phyloP scores from a whole-genome alignment of 2,329 filamentous ascomycete genomes.

The Phaeosphaeriaceae sp. region DNA sequence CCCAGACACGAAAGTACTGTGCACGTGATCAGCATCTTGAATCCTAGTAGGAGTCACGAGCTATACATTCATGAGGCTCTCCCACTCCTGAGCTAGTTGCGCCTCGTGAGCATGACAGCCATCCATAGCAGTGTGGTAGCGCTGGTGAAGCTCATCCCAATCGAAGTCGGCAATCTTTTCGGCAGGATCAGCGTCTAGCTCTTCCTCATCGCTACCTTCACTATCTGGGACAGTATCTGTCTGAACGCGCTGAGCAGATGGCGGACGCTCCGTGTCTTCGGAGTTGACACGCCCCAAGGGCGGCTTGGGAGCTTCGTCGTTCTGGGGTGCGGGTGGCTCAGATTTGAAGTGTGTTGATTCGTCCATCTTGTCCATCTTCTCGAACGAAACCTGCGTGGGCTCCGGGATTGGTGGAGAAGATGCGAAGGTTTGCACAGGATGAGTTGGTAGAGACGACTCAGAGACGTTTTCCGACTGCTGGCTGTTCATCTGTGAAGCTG shows the following conservation, averaged over 20 bases:
- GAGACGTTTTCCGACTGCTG: constrained; percentile 18
- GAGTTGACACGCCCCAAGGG: constrained; percentile 21
- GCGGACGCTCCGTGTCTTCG: constrained; percentile 34
- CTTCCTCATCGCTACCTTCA: constrained; percentile 14
- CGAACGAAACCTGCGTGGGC: constrained; percentile 3
- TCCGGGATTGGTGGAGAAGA: constrained; percentile 21
- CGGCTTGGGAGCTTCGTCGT: constrained; percentile 10
- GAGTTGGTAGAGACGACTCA: constrained; percentile 30
- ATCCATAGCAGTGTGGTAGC: constrained; percentile 71
- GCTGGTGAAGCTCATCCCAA: constrained; percentile 77
- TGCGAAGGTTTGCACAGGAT: constrained; percentile 11
- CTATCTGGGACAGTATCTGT: constrained; percentile 8
- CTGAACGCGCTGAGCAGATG: constrained; percentile 28
- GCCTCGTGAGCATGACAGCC: constrained; percentile 70
- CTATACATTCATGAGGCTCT: constrained; percentile 52
- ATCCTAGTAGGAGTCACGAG: not conserved
- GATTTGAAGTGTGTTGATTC: constrained; percentile 8
- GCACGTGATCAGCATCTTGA: not conserved
- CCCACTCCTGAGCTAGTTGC: constrained; percentile 71
- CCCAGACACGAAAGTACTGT: constrained; percentile 85
- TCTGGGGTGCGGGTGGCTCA: constrained; percentile 17
- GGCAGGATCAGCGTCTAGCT: constrained; percentile 35
- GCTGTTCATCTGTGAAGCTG: constrained; percentile 25
- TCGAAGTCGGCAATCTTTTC: constrained; percentile 64
- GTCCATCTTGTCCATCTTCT: constrained; percentile 22